phyloP scores from a whole-genome alignment of 305 asterid genomes.

The Fraxinus latifolia region DNA sequence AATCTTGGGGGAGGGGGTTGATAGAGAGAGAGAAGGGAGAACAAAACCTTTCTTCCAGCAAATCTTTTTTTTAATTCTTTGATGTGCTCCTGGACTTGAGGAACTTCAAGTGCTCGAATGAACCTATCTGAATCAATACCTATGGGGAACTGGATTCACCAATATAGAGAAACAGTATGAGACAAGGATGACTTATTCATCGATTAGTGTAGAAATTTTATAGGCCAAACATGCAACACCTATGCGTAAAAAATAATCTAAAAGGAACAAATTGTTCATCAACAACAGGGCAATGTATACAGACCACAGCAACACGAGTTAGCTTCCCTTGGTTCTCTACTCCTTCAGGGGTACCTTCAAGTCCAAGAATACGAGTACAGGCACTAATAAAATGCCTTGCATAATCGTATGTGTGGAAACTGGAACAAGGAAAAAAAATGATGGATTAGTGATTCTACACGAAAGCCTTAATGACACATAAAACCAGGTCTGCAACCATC shows the following conservation, averaged over 20 bases:
- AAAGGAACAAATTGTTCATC: conserved; percentile 14
- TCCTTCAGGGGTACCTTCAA: conserved; percentile 96
- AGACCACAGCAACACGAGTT: conserved; percentile 96
- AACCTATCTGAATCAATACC: conserved; percentile 93
- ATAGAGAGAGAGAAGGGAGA: conserved; percentile 3
- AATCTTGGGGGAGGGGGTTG: background rate
- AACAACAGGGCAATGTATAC: conserved; percentile 25
- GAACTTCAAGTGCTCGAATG: conserved; percentile 68
- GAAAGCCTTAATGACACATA: background rate
- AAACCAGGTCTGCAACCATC: background rate
- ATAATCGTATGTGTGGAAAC: conserved; percentile 91
- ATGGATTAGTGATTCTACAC: conserved; percentile 24
- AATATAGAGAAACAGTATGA: conserved; percentile 23
- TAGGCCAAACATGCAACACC: conserved; percentile 8
- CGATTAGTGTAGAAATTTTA: background rate
- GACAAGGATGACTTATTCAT: conserved; percentile 18
- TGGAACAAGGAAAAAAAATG: conserved; percentile 38
- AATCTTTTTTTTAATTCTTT: conserved; percentile 71
- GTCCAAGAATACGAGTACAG: conserved; percentile 90
- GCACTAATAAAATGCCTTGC: conserved; percentile 95
- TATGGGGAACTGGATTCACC: conserved; percentile 67
- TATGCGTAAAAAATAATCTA: background rate
- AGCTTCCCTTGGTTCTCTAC: conserved; percentile 95
- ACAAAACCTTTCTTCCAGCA: conserved; percentile 74
- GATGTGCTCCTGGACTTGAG: conserved; percentile 56